Percentiles rank a stretch among this genome's conserved stretches.
Conservation (phyloP, 2,329 filamentous ascomycete genomes). For the Claviceps paspali region DNA sequence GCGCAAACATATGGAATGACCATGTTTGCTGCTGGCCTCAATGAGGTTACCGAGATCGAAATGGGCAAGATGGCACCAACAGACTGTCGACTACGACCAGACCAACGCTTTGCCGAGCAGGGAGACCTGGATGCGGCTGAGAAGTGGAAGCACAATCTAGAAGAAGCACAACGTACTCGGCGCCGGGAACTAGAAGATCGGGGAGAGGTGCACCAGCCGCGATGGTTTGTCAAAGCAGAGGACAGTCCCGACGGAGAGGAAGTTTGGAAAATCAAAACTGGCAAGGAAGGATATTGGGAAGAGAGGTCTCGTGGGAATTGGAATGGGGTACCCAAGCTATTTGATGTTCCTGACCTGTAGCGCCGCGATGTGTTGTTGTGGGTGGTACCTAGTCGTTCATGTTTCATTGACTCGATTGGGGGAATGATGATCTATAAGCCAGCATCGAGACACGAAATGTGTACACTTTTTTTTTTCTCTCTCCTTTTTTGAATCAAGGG, state of each 20-base stretch:
- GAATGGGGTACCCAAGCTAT: conserved; percentile 40
- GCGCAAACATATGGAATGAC: conserved; percentile 78
- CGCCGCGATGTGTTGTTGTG: not conserved
- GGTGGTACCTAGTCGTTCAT: too few relatives aligned
- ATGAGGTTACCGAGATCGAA: conserved; percentile 76
- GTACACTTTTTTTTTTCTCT: too few relatives aligned
- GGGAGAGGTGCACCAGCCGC: conserved; percentile 57
- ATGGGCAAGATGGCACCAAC: conserved; percentile 60
- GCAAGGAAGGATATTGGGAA: conserved; percentile 91
- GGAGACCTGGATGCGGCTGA: conserved; percentile 76
- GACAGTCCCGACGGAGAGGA: conserved; percentile 45
- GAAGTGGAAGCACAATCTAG: conserved; percentile 63
- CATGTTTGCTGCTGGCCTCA: conserved; percentile 68
- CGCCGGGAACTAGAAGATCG: conserved; percentile 60
- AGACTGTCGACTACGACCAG: conserved; percentile 69
- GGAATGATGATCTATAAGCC: too few relatives aligned
- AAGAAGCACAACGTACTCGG: conserved; percentile 69
- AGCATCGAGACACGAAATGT: too few relatives aligned
- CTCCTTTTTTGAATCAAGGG: too few relatives aligned
- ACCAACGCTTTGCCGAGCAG: conserved; percentile 72
- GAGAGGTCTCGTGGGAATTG: conserved; percentile 56
- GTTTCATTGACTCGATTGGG: too few relatives aligned
- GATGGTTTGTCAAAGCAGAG: conserved; percentile 71
- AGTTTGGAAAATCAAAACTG: conserved; percentile 60
- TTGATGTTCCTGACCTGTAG: conserved; percentile 18